These are phyloP conservation scores for Tulasnella sp. DNA, from an alignment of 768 basidiomycete genomes.

Conservation along the genomic window DNA sequence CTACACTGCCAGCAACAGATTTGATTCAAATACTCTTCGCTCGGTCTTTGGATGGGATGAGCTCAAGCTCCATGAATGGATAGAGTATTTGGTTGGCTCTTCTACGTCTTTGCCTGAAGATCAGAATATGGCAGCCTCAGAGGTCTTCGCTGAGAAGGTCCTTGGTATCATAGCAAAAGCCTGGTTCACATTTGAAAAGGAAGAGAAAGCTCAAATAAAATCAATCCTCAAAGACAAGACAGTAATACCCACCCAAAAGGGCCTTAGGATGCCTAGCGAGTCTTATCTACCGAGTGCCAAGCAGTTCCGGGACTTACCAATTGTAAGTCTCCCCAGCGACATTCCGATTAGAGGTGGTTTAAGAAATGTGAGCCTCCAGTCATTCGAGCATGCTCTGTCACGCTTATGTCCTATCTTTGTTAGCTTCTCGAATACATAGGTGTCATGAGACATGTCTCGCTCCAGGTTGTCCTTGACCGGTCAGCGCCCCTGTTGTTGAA, in stretches of 20 bases:
- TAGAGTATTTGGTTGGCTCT: conserved; percentile 46
- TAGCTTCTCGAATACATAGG: conserved; percentile 52
- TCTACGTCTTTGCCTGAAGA: conserved; percentile 32
- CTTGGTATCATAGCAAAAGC: conserved; percentile 49
- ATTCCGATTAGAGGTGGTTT: conserved; percentile 48
- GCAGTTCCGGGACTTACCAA: conserved; percentile 79
- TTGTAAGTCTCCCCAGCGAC: conserved; percentile 58
- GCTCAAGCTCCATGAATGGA: conserved; percentile 62
- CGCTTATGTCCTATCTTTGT: conserved; percentile 21
- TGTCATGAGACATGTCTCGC: conserved; percentile 80
- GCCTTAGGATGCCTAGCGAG: conserved; percentile 57
- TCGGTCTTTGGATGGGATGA: conserved; percentile 66
- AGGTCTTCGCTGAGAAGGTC: conserved; percentile 71
- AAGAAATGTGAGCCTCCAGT: conserved; percentile 35
- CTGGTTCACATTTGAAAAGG: conserved; percentile 51
- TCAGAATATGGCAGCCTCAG: conserved; percentile 50
- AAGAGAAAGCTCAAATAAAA: conserved; percentile 37
- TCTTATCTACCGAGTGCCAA: conserved; percentile 77
- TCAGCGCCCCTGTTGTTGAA: conserved; percentile 22
- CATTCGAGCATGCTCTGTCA: background rate
- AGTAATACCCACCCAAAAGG: conserved; percentile 61
- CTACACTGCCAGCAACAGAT: conserved; percentile 44
- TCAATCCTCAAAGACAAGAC: conserved; percentile 36
- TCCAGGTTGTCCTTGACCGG: conserved; percentile 88
- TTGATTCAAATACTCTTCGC: conserved; percentile 38